phyloP scores from a whole-genome alignment of 495 filamentous ascomycete species.

The Podospora conica region DNA sequence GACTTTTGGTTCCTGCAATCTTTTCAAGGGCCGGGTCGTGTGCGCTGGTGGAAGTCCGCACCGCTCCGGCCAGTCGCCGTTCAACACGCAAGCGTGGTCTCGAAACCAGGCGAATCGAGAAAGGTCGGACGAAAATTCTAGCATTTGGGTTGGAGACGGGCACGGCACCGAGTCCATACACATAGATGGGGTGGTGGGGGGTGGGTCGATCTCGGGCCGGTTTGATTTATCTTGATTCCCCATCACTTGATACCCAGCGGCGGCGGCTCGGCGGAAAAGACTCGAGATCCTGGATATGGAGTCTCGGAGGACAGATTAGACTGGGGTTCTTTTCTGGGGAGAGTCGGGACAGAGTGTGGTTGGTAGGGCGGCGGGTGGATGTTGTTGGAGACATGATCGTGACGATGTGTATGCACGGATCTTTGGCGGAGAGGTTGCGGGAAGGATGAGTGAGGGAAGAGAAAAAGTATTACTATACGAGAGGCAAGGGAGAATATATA shows the following conservation, averaged over 20 bases:
- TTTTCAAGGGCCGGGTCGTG: background rate
- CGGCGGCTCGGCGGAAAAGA: background rate
- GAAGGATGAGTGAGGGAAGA: background rate
- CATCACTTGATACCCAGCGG: background rate
- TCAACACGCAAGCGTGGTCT: background rate
- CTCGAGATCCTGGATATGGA: background rate
- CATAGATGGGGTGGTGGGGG: background rate
- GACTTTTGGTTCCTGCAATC: background rate
- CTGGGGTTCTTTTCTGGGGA: background rate
- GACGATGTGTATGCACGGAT: background rate
- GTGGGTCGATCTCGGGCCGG: background rate
- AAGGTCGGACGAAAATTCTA: background rate
- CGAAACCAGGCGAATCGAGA: background rate
- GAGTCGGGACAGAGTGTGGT: background rate
- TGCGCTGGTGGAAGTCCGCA: background rate
- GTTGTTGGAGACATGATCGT: background rate
- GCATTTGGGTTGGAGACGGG: background rate
- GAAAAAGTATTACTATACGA: background rate
- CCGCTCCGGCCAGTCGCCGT: background rate
- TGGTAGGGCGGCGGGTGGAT: background rate
- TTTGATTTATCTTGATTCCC: background rate
- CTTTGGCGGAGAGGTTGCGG: background rate
- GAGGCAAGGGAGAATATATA: background rate
- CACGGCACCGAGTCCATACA: background rate
- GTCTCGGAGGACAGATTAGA: background rate